A percentile compares a stretch with the other conserved stretches of the same genome.
Evolutionary conservation across 1,284 basidiomycete species (phyloP).

Genomic region (Leccinum huronense): DNA sequence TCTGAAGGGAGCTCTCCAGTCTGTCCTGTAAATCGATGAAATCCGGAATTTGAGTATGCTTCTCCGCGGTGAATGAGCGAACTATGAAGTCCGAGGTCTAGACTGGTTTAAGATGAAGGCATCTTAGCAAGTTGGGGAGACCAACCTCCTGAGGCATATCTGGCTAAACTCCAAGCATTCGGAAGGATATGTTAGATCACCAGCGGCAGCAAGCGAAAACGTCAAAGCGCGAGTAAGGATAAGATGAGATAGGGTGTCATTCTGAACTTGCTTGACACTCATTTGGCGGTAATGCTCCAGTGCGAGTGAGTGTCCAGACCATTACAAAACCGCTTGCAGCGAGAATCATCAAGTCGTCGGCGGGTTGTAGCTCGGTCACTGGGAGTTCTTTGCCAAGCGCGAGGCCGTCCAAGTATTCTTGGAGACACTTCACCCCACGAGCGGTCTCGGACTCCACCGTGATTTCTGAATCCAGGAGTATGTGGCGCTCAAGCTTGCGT

Average conservation of each 20-base stretch:
- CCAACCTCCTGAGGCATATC: conserved; percentile 72
- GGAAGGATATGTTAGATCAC: conserved; percentile 66
- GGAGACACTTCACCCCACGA: conserved; percentile 51
- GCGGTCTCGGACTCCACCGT: conserved; percentile 55
- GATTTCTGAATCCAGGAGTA: conserved; percentile 46
- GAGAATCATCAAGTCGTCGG: conserved; percentile 80
- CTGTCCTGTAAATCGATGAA: conserved; percentile 76
- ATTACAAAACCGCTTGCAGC: conserved; percentile 67
- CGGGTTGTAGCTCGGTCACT: conserved; percentile 80
- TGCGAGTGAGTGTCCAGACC: conserved; percentile 62
- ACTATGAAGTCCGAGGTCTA: conserved; percentile 79
- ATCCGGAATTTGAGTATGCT: conserved; percentile 83
- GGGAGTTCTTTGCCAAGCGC: conserved; percentile 64
- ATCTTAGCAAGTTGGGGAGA: conserved; percentile 8
- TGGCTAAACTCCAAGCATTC: conserved; percentile 77
- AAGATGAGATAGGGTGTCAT: conserved; percentile 82
- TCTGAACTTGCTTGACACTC: conserved; percentile 79
- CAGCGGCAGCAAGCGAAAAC: conserved; percentile 69
- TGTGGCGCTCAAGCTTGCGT: conserved; percentile 67
- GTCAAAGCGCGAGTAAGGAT: conserved; percentile 75
- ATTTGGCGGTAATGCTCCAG: conserved; percentile 75
- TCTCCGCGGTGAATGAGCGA: conserved; percentile 72
- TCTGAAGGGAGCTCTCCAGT: conserved; percentile 76
- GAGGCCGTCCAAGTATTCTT: conserved; percentile 64
- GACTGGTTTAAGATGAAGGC: conserved; percentile 9